Evolutionary conservation across 768 basidiomycete genomes (phyloP), one percentile per base, ranked within the genome.

Genomic region (Psilocybe subaeruginosa): DNA sequence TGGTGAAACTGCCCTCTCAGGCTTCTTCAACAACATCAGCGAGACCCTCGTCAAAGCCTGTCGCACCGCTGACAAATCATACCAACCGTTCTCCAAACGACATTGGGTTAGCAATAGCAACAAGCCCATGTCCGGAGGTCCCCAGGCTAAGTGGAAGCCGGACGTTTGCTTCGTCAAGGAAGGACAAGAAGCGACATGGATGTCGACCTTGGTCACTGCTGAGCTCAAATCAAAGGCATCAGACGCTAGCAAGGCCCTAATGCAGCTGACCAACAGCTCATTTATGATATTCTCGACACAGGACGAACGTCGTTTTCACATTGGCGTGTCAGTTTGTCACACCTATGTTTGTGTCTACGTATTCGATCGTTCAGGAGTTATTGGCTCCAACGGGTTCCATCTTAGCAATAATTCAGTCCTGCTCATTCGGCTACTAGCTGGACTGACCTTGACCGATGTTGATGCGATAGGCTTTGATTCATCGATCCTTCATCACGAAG

Each of bases 291-390:
- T 57, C 1, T 45, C 29, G 1, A 29, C 27, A 29, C 60, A 62
- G 37, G 35, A 35, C 16, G 51, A 41, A 17, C 37, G 60, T 1
- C 54, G 60, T 4, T 62, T 57, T 19, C 49, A 39, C 39, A 41
- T 62, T 2, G 49, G 60, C 16, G 14, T 57, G 3, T 62, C 60
- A 2, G 27, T 62, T 29, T 50, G 49, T 14, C 35, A 48, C 4
- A 37, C 31, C 7, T 29, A 35, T 9, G 54, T 62, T 4, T 37
- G 54, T 3, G 35, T 62, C 49, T 52, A 57, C 30, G 55, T 51
- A 1, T 56, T 62, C 23, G 56, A 62, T 39, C 56, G 60, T 17
- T 27, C 60, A 33, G 60, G 60, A 0, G 19, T 56, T 0, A 50
- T 62, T 8, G 41, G 60, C 4, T 62, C 60, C 9, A 4, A 14